Conservation (phyloP, 495 filamentous ascomycete genomes). For the Cercophora scortea region DNA sequence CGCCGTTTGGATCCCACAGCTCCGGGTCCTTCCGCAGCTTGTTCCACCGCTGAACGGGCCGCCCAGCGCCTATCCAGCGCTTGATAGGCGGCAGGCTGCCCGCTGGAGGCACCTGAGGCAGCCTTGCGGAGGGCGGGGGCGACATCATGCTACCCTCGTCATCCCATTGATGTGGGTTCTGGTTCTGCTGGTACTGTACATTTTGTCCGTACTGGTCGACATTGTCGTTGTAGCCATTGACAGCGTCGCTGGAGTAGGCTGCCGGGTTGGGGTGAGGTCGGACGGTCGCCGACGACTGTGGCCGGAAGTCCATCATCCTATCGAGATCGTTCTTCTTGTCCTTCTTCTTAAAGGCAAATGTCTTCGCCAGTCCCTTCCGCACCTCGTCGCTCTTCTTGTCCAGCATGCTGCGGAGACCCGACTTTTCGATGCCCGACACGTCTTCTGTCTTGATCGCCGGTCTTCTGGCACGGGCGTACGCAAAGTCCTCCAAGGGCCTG, state of each 20-base stretch:
- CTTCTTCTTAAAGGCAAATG: conserved; percentile 36
- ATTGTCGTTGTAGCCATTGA: conserved; percentile 18
- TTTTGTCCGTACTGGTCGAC: conserved; percentile 1
- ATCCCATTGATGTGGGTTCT: conserved; percentile 18
- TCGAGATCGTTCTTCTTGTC: conserved; percentile 31
- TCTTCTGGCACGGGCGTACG: conserved; percentile 35
- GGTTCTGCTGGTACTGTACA: background rate
- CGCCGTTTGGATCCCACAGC: conserved; percentile 54
- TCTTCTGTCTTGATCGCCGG: conserved; percentile 39
- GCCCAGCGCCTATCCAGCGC: conserved; percentile 42
- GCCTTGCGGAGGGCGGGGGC: conserved; percentile 26
- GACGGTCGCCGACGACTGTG: conserved; percentile 29
- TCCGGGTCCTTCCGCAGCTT: conserved; percentile 53
- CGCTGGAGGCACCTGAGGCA: conserved; percentile 23
- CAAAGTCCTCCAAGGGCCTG: conserved; percentile 33
- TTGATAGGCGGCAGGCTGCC: conserved; percentile 33
- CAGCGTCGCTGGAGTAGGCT: conserved; percentile 8
- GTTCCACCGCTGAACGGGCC: conserved; percentile 43
- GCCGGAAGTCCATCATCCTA: conserved; percentile 13
- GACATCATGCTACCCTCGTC: conserved; percentile 12
- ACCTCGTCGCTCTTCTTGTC: conserved; percentile 48
- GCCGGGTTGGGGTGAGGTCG: conserved; percentile 10
- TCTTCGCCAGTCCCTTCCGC: conserved; percentile 41
- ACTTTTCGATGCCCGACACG: conserved; percentile 44
- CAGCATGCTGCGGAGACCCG: conserved; percentile 38